These are phyloP conservation scores for Cyanodermella asteris DNA, from an alignment of 2,329 filamentous ascomycete species.

Conservation along the genomic window DNA sequence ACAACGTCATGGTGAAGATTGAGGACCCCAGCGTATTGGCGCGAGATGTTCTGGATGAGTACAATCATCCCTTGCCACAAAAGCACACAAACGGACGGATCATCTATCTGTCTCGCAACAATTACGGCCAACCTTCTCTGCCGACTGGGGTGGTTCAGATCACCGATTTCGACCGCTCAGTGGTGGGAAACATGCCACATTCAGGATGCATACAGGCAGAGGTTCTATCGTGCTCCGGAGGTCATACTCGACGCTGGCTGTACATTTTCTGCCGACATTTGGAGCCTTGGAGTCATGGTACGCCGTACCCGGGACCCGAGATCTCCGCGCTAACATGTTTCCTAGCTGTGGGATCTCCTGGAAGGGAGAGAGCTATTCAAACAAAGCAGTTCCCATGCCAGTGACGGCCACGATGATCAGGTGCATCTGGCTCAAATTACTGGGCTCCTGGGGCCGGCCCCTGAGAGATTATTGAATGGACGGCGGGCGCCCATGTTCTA, in stretches of 20 bases:
- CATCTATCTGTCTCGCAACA: slow-evolving; percentile 15
- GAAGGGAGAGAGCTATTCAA: slow-evolving; percentile 8
- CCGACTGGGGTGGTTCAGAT: slow-evolving; percentile 12
- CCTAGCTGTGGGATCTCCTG: slow-evolving; percentile 10
- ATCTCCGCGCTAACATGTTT: too few relatives aligned
- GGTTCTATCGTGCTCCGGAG: slow-evolving; percentile 19
- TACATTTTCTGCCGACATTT: slow-evolving; percentile 19
- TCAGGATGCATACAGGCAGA: slow-evolving; percentile 27
- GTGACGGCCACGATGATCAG: slow-evolving; percentile 9
- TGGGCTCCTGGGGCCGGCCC: slow-evolving; percentile 10
- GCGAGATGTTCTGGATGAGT: slow-evolving; percentile 14
- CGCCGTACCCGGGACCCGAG: neutral
- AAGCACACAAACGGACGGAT: slow-evolving; percentile 15
- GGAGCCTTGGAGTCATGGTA: slow-evolving; percentile 19
- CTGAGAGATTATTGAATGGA: slow-evolving; percentile 4
- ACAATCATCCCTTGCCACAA: slow-evolving; percentile 10
- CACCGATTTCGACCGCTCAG: slow-evolving; percentile 18
- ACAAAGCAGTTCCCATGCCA: neutral
- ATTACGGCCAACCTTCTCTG: slow-evolving; percentile 13
- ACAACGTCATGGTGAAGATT: slow-evolving; percentile 20
- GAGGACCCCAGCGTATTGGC: slow-evolving; percentile 13
- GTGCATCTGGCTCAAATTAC: slow-evolving; percentile 11
- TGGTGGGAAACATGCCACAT: slow-evolving; percentile 15
- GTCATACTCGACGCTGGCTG: slow-evolving; percentile 18
- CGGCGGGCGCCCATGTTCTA: too few relatives aligned